phyloP scores from a whole-genome alignment of 2,329 filamentous ascomycete genomes.

The Colletotrichum kahawae region DNA sequence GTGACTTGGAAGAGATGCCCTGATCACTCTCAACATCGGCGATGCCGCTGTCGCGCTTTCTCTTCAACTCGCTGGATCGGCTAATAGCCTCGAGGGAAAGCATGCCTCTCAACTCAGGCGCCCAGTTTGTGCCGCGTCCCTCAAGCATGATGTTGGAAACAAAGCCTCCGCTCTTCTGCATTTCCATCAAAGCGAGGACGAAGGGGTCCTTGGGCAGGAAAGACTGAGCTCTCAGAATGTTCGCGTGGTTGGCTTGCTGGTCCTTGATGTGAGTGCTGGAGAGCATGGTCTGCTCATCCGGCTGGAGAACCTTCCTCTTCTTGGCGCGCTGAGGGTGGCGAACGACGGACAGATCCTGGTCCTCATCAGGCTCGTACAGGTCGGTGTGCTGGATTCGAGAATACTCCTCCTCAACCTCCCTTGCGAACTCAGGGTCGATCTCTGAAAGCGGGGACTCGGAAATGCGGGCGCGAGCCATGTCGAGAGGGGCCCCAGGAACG shows the following conservation, averaged over 20 bases:
- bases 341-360: conserved; percentile 62
- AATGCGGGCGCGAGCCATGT: conserved; percentile 63
- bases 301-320: conserved; percentile 80
- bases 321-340: conserved; percentile 73
- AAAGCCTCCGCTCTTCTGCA: conserved; percentile 91
- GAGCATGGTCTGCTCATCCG: conserved; percentile 83
- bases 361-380: conserved; percentile 66
- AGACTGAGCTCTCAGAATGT: conserved; percentile 81
- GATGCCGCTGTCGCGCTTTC: conserved; percentile 89
- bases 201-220: conserved; percentile 89
- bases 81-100: conserved; percentile 85
- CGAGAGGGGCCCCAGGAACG: conserved; percentile 50
- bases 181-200: conserved; percentile 84
- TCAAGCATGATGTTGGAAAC: conserved; percentile 86
- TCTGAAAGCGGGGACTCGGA: conserved; percentile 75
- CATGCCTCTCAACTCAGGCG: conserved; percentile 89
- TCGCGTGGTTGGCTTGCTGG: conserved; percentile 84
- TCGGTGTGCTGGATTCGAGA: conserved; percentile 57
- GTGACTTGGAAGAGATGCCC: conserved; percentile 63
- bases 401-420: conserved; percentile 64
- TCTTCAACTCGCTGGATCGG: conserved; percentile 81
- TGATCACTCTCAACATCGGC: conserved; percentile 77
- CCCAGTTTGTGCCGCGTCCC: conserved; percentile 80
- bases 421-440: conserved; percentile 67
- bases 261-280: conserved; percentile 80